These are phyloP conservation scores for Tolypocladium cylindrosporum DNA, from an alignment of 2,329 filamentous ascomycete species.

Conservation along the genomic window DNA sequence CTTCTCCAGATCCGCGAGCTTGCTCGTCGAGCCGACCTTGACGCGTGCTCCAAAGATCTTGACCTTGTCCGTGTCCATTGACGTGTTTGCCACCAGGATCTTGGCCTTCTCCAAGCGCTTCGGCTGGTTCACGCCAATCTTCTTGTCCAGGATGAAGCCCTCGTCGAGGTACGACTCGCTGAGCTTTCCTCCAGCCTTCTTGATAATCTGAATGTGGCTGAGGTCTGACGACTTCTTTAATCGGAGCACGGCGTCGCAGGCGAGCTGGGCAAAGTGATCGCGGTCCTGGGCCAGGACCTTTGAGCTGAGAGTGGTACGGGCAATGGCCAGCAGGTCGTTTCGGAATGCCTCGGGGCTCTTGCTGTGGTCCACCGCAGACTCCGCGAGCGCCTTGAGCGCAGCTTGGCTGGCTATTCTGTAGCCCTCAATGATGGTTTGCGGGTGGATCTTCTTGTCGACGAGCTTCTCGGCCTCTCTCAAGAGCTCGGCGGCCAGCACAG, in stretches of 20 bases:
- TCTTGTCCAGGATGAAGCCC: constrained; percentile 98
- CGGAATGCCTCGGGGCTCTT: constrained; percentile 74
- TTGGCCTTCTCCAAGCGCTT: constrained; percentile 97
- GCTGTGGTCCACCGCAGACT: constrained; percentile 83
- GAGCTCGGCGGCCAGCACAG: constrained; percentile 88
- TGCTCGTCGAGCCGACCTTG: constrained; percentile 92
- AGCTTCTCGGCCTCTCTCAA: constrained; percentile 94
- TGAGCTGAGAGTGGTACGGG: constrained; percentile 89
- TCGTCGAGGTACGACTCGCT: constrained; percentile 96
- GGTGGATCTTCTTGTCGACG: constrained; percentile 96
- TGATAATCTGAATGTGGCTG: constrained; percentile 98
- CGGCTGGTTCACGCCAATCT: constrained; percentile 96
- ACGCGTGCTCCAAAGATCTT: constrained; percentile 98
- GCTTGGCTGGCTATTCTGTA: constrained; percentile 94
- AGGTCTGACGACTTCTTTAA: constrained; percentile 86
- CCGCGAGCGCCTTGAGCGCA: constrained; percentile 74
- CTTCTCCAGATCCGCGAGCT: constrained; percentile 96
- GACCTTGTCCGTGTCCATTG: constrained; percentile 99
- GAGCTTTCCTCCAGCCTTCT: constrained; percentile 96
- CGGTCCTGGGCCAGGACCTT: constrained; percentile 94
- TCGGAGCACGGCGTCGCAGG: constrained; percentile 82
- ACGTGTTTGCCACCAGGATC: constrained; percentile 94
- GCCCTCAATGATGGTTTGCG: constrained; percentile 97
- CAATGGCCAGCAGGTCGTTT: constrained; percentile 82
- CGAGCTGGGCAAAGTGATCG: constrained; percentile 81